These are phyloP conservation scores for Hibiscus tridactylites DNA, from an alignment of 345 rosid genomes.

Conservation along the genomic window DNA sequence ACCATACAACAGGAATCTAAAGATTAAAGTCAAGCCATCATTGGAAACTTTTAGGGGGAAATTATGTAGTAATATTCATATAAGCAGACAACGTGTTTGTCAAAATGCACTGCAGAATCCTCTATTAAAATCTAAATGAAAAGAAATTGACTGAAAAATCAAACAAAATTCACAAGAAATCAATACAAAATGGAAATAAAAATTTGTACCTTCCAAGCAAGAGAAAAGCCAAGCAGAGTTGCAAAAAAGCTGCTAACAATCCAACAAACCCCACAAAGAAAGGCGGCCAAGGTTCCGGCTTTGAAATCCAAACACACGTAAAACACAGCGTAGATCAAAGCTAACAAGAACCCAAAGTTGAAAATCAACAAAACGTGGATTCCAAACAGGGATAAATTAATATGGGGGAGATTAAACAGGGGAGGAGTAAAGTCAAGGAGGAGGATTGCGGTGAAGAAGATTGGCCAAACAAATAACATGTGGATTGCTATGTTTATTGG, in stretches of 20 bases:
- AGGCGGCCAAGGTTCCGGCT: constrained; percentile 55
- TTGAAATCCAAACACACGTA: constrained; percentile 43
- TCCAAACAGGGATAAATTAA: constrained; percentile 30
- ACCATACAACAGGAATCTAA: background rate
- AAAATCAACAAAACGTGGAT: constrained; percentile 23
- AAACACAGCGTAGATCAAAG: constrained; percentile 35
- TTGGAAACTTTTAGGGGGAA: too few species aligned
- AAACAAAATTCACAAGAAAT: background rate
- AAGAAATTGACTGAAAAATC: background rate
- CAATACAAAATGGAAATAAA: background rate
- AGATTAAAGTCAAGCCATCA: too few species aligned
- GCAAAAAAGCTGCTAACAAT: constrained; percentile 33
- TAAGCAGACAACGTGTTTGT: too few species aligned
- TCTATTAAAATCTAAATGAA: background rate
- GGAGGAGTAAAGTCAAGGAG: constrained; percentile 49
- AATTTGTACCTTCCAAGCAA: constrained; percentile 46
- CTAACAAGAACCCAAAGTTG: constrained; percentile 42
- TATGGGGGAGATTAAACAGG: constrained; percentile 25
- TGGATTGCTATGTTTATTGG: constrained; percentile 39
- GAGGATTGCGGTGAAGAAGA: constrained; percentile 43
- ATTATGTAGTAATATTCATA: too few species aligned
- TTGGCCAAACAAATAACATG: constrained; percentile 57
- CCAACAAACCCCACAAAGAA: constrained; percentile 44
- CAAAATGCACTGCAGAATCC: background rate
- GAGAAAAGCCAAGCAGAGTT: constrained; percentile 36